A percentile compares a stretch with the other conserved stretches of the same genome.
Conservation (phyloP, 2,329 filamentous ascomycete genomes). For the Periconia sp. region DNA sequence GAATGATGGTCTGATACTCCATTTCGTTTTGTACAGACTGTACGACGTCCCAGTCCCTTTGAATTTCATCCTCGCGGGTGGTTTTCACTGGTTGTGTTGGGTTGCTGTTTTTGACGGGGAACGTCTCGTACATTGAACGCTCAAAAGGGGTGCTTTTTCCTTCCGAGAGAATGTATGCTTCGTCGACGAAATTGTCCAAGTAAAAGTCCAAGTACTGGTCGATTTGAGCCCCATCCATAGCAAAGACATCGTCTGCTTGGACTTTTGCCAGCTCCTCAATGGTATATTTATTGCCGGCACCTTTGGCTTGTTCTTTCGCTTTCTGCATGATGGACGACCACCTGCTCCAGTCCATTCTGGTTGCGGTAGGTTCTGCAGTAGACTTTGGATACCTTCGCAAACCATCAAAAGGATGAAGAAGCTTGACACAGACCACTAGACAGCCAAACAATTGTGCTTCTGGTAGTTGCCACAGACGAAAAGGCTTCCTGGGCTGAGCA, state of each 20-base stretch:
- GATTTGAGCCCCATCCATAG: constrained; percentile 63
- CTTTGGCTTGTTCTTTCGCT: constrained; percentile 8
- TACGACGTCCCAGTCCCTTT: constrained; percentile 40
- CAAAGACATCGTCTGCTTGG: constrained; percentile 63
- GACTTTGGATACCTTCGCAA: constrained; percentile 54
- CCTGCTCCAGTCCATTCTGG: constrained; percentile 69
- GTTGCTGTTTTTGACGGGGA: constrained; percentile 33
- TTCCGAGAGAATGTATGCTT: constrained; percentile 40
- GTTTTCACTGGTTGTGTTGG: constrained; percentile 3
- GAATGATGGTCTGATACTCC: constrained; percentile 41
- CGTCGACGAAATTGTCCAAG: constrained; percentile 61
- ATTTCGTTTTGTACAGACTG: constrained; percentile 48
- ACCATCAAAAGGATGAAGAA: constrained; percentile 74
- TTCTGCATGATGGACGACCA: constrained; percentile 56
- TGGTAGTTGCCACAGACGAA: constrained; percentile 49
- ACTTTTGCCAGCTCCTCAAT: constrained; percentile 55
- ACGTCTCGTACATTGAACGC: constrained; percentile 45
- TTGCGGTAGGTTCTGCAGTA: constrained; percentile 57
- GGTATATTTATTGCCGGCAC: constrained; percentile 19
- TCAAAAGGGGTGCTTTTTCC: constrained; percentile 44
- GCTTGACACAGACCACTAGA: constrained; percentile 74
- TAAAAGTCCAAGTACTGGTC: constrained; percentile 83
- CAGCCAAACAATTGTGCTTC: constrained; percentile 73
- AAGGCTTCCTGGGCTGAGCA: constrained; percentile 27
- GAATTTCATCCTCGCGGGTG: constrained; percentile 28